Evolutionary conservation across 441 rosid genomes (phyloP).

Genomic region (Gossypium aridum): DNA sequence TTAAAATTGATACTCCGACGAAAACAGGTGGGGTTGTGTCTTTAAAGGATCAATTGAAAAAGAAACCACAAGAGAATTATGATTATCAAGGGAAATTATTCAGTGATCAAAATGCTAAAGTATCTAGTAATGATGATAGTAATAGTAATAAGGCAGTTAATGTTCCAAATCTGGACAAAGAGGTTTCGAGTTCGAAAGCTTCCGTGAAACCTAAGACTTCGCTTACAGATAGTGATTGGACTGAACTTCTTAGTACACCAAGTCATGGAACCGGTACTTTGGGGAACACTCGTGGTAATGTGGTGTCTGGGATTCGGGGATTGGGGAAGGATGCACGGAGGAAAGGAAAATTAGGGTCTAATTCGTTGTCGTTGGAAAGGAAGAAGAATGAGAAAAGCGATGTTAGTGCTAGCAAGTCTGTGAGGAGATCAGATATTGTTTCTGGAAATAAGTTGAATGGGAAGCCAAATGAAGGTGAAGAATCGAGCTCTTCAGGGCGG

Average conservation of each 20-base stretch:
- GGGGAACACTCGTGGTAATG: conserved; percentile 19
- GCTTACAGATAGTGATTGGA: conserved; percentile 84
- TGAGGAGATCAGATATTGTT: conserved; percentile 21
- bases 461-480: conserved; percentile 47
- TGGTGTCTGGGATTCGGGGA: conserved; percentile 36
- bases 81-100: conserved; percentile 38
- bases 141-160: conserved; percentile 10
- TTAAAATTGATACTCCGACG: conserved; percentile 29
- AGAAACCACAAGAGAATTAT: conserved; percentile 37
- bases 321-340: conserved; percentile 46
- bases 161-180: conserved; percentile 27
- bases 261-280: conserved; percentile 22
- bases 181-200: conserved; percentile 19
- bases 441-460: conserved; percentile 33
- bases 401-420: conserved; percentile 25
- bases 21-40: conserved; percentile 50
- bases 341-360: conserved; percentile 33
- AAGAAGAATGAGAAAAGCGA: conserved; percentile 40
- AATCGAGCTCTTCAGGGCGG: conserved; percentile 44
- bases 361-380: conserved; percentile 29
- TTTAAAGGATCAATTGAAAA: conserved; percentile 79
- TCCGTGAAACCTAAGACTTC: conserved; percentile 33
- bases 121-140: conserved; percentile 12
- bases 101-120: conserved; percentile 28
- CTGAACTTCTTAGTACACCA: conserved; percentile 65